These are phyloP conservation scores for Moesziomyces antarcticus DNA, from an alignment of 1,284 basidiomycete species.

Conservation along the genomic window DNA sequence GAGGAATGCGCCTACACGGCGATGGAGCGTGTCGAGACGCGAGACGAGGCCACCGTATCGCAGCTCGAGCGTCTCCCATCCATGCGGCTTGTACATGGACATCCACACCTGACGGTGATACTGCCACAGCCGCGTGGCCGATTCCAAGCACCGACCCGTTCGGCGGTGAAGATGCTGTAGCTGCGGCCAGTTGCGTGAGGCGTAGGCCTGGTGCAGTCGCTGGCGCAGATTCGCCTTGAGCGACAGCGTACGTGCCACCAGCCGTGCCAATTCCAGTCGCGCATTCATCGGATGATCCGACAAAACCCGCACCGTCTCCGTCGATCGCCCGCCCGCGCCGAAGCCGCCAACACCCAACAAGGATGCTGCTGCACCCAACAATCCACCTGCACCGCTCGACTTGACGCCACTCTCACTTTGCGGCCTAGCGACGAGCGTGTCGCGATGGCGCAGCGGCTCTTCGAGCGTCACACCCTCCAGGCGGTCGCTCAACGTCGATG, in stretches of 20 bases:
- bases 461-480: conserved; percentile 34
- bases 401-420: background rate
- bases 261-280: conserved; percentile 41
- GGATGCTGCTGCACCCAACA: conserved; percentile 15
- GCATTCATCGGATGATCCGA: conserved; percentile 57
- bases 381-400: background rate
- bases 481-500: conserved; percentile 16
- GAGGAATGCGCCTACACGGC: conserved; percentile 40
- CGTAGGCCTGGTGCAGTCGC: conserved; percentile 51
- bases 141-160: conserved; percentile 23
- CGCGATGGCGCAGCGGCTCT: conserved; percentile 5
- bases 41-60: conserved; percentile 67
- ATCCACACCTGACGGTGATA: conserved; percentile 67
- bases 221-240: conserved; percentile 52
- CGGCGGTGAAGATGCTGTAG: conserved; percentile 32
- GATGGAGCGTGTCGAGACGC: conserved; percentile 66
- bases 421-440: conserved; percentile 10
- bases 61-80: conserved; percentile 68
- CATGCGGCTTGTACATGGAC: conserved; percentile 64
- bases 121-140: conserved; percentile 57
- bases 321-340: background rate
- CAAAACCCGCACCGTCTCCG: conserved; percentile 23
- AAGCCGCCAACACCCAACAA: conserved; percentile 7
- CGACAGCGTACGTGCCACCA: conserved; percentile 44
- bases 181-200: conserved; percentile 41